Evolutionary conservation across 108 stramenopile genomes (phyloP), one percentile per base, ranked within the genome.

Genomic region (Chaetoceros tenuissimus): DNA sequence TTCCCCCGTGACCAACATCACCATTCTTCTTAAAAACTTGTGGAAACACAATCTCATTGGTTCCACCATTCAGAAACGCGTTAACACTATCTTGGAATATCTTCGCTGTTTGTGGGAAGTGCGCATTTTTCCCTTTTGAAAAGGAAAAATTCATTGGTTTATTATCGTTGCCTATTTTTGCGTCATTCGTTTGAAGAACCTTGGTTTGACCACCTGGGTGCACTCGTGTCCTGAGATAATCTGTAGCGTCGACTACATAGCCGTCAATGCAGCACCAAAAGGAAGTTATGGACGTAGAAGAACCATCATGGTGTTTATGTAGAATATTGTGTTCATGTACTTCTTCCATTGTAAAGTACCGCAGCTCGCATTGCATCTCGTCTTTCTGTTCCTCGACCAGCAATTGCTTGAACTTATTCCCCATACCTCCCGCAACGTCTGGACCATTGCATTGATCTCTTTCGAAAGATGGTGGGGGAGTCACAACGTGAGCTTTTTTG

Each of bases 121-220:
- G 34, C 5, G 34, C 34, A 40, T 40, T 40, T 13, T 40, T 40
- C 5, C 34, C 34, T 40, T 40, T 40, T 5, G 34, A 40, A 40
- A 40, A 40, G 34, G 34, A 40, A 40, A 40, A 40, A 40, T 13
- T 40, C 34, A 40, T 40, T 40, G 34, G 34, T 40, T 40, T 40
- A 40, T 40, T 40, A 40, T 40, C 34, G 13, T 13, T 40, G 8
- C 34, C 34, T 10, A 40, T 40, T 5, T 40, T 40, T 40, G 34
- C 34, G 13, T 40, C 34, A 40, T 40, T 40, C 13, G 34, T 40
- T 40, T 40, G 34, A 10, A 40, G 13, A 10, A 40, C 34, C 13
- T 40, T 40, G 5, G 8, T 40, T 40, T 40, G 34, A 40, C 34
- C 34, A 40, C 34, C 34, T 10, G 34, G 34, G 13, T 40, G 34